A percentile compares a stretch with the other conserved stretches of the same genome.
These are phyloP conservation scores for Diospyros lotus DNA, from an alignment of 148 eudicot species.

Conservation along the genomic window DNA sequence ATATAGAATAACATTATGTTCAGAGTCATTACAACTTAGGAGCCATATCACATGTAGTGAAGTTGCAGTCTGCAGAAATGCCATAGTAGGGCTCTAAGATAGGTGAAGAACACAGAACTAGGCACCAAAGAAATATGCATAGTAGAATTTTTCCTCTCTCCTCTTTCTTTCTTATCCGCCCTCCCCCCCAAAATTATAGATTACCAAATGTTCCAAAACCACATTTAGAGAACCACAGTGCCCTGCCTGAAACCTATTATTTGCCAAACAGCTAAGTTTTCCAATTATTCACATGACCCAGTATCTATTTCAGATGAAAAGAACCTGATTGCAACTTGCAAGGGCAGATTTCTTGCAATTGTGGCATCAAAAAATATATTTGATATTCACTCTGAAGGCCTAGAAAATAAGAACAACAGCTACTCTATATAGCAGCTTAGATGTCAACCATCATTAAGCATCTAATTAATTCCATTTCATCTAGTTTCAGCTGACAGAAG, in stretches of 20 bases:
- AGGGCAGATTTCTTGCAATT: background rate
- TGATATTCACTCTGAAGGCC: background rate
- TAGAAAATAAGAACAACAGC: background rate
- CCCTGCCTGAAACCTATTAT: background rate
- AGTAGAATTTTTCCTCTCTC: background rate
- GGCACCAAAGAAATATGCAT: background rate
- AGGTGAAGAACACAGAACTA: background rate
- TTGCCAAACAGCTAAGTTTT: background rate
- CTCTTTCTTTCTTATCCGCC: too few species aligned
- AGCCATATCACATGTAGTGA: background rate
- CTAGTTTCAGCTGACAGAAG: background rate
- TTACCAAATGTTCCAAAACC: constrained; percentile 4
- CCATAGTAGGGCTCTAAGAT: background rate
- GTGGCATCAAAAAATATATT: background rate
- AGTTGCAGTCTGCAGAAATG: background rate
- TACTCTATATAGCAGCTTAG: background rate
- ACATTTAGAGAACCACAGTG: background rate
- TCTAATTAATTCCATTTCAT: background rate
- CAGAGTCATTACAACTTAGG: background rate
- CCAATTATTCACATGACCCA: background rate
- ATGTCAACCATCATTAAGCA: background rate
- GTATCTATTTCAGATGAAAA: background rate
- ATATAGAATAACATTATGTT: background rate
- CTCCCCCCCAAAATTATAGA: background rate
- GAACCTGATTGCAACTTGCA: background rate